Evolutionary conservation across 192 early-diverging fungal species (phyloP).

Genomic region (Backusella liffmaniae): DNA sequence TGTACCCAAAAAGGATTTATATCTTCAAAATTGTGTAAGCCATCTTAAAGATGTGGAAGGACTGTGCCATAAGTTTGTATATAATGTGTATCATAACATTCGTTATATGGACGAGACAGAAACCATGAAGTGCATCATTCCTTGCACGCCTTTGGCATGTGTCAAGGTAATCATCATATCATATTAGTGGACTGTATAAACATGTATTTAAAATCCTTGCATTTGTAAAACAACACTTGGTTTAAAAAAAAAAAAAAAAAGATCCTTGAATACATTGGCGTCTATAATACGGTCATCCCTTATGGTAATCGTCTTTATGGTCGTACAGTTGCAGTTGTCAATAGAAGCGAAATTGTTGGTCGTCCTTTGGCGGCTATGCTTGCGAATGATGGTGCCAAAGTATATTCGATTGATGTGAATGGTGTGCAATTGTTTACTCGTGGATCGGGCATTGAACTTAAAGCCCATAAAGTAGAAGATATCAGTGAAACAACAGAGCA

Average conservation of each 20-base stretch:
- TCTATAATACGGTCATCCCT: constrained; percentile 84
- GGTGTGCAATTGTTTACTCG: constrained; percentile 81
- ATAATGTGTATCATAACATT: constrained; percentile 88
- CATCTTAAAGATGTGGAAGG: constrained; percentile 95
- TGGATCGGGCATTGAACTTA: constrained; percentile 55
- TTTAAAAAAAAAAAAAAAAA: constrained; percentile 9
- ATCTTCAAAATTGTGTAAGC: constrained; percentile 90
- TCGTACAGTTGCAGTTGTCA: constrained; percentile 87
- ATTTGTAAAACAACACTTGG: neutral
- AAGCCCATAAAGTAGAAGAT: constrained; percentile 72
- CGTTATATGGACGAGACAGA: constrained; percentile 82
- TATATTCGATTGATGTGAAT: constrained; percentile 92
- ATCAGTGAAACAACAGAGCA: constrained; percentile 73
- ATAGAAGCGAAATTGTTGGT: constrained; percentile 98
- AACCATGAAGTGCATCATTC: constrained; percentile 93
- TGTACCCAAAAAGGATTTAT: constrained; percentile 67
- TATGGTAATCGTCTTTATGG: constrained; percentile 96
- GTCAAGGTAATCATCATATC: constrained; percentile 68
- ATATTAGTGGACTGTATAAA: neutral
- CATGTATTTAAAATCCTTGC: neutral
- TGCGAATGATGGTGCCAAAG: constrained; percentile 98
- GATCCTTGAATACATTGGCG: constrained; percentile 93
- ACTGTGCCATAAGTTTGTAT: constrained; percentile 89
- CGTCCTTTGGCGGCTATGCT: constrained; percentile 95
- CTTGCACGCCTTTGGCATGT: constrained; percentile 96